Evolutionary conservation across 2,329 filamentous ascomycete species (phyloP), one percentile per base, ranked within the genome.

Genomic region (Grosmannia serpens): DNA sequence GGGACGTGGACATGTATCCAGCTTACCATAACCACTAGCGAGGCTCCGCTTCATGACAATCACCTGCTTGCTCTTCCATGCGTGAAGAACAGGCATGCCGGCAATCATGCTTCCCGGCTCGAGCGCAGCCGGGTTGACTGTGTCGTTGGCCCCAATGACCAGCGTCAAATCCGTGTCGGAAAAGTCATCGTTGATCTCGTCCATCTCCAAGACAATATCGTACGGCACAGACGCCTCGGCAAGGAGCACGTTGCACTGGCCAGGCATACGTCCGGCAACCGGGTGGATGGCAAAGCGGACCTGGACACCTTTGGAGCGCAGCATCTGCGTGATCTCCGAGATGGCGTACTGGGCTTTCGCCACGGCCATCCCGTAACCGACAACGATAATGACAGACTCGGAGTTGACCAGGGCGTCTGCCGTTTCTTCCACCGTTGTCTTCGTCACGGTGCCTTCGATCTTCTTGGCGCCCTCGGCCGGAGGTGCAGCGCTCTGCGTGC

Each of bases 121-220:
- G 63, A 95, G 74, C 0, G 91, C 89, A 65, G 92, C 92, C 0
- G 91, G 91, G 67, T 96, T 95, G 44, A 95, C 91, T 0, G 91
- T 95, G 66, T 96, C 91, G 65, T 96, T 95, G 10, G 91, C 91
- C 3, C 91, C 91, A 67, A 95, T 95, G 0, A 95, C 90, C 4
- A 95, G 81, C 0, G 89, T 91, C 11, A 95, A 77, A 66, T 95
- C 91, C 0, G 91, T 95, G 31, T 94, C 87, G 8, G 78, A 72
- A 70, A 95, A 96, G 67, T 95, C 90, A 62, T 95, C 90, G 70
- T 95, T 96, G 74, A 95, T 95, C 75, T 96, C 91, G 65, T 95
- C 91, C 90, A 95, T 95, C 73, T 96, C 90, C 52, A 95, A 79
- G 31, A 95, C 90, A 58, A 95, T 92, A 65, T 96, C 91, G 67